phyloP scores from a whole-genome alignment of 192 early-diverging fungal species.

The Coemansia sp. region DNA sequence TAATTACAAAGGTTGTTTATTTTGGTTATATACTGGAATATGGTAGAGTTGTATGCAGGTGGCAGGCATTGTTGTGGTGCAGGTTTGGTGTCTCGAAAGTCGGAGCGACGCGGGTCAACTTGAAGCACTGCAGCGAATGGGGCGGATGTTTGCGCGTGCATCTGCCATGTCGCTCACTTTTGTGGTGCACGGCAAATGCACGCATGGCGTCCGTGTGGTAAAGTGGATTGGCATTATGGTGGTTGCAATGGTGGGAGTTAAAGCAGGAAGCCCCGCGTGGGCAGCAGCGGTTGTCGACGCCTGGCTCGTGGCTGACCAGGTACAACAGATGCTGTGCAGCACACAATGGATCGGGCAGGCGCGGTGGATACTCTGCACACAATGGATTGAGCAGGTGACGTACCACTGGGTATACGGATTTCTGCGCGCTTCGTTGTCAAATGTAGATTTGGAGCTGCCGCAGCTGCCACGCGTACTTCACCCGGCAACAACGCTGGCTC shows the following conservation, averaged over 20 bases:
- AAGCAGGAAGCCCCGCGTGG: background rate
- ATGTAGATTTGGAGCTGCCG: background rate
- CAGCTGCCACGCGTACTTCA: background rate
- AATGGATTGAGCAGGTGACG: slow-evolving; percentile 21
- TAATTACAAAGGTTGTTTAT: background rate
- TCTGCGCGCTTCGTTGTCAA: slow-evolving; percentile 2
- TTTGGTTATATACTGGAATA: background rate
- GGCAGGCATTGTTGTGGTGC: background rate
- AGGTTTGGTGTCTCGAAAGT: background rate
- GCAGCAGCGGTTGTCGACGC: background rate
- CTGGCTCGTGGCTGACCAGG: background rate
- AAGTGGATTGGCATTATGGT: background rate
- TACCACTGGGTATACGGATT: slow-evolving; percentile 37
- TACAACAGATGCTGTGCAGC: background rate
- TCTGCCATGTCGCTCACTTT: background rate
- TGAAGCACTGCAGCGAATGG: too few species aligned
- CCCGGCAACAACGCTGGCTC: background rate
- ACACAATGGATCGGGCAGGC: slow-evolving; percentile 10
- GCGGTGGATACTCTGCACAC: background rate
- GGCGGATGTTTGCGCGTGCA: background rate
- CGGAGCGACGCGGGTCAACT: too few species aligned
- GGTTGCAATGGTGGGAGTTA: background rate
- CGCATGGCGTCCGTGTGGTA: background rate
- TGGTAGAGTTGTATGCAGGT: background rate
- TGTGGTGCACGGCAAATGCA: background rate